phyloP scores from a whole-genome alignment of 768 basidiomycete species.

The Sarcodon sp. region DNA sequence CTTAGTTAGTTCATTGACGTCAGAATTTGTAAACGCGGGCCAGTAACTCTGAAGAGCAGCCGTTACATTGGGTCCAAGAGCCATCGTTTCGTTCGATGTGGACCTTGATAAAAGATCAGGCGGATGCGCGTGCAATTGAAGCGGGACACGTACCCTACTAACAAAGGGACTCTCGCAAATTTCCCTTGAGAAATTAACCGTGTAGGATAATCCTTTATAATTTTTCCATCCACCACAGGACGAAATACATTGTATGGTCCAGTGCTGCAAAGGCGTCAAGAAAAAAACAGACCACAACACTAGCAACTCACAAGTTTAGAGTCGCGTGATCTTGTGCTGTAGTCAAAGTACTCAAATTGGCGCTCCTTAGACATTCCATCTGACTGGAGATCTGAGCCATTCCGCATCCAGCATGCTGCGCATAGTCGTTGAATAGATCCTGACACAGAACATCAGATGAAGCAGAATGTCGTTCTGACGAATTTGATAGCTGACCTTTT shows the following conservation, averaged over 20 bases:
- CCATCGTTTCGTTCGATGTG: conserved; percentile 48
- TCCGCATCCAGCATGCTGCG: conserved; percentile 32
- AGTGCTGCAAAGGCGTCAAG: conserved; percentile 11
- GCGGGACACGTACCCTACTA: conserved; percentile 35
- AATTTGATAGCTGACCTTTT: conserved; percentile 17
- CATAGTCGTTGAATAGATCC: conserved; percentile 39
- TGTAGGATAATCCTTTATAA: conserved; percentile 38
- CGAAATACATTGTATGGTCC: conserved; percentile 34
- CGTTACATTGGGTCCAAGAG: conserved; percentile 24
- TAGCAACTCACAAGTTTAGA: conserved; percentile 27
- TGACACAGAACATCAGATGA: too few species aligned
- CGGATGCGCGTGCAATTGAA: too few species aligned
- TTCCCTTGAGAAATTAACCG: conserved; percentile 28
- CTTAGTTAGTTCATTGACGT: conserved; percentile 23
- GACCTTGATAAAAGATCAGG: conserved; percentile 19
- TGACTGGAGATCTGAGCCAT: background rate
- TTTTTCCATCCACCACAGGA: conserved; percentile 41
- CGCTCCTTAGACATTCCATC: background rate
- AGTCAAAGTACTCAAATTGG: conserved; percentile 22
- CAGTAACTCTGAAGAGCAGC: conserved; percentile 27
- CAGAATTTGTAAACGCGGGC: conserved; percentile 27
- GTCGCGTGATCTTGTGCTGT: conserved; percentile 38
- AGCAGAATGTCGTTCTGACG: too few species aligned
- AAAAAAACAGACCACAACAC: background rate
- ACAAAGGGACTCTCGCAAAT: conserved; percentile 37